Evolutionary conservation across 805 yeast species (phyloP), one percentile per base, ranked within the genome.

Genomic region (Spathaspora passalidarum): DNA sequence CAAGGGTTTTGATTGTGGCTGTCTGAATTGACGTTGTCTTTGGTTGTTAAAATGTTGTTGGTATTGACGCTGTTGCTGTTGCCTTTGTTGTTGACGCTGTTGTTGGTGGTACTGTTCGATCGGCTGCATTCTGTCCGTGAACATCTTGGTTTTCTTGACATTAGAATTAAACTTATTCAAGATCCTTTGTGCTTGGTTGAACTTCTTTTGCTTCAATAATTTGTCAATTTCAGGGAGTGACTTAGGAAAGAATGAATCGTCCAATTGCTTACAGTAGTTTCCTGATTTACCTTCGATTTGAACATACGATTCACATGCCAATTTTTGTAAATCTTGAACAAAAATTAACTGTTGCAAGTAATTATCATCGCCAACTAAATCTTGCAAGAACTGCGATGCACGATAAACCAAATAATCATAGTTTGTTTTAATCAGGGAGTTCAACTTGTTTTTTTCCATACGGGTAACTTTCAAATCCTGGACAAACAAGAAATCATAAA

Each of bases 11-110:
- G 55, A 61, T 10, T 53, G 66, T 25, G 61, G 68, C 22, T 63
- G 69, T 40, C 64, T 72, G 22, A 62, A 22, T 17, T 52, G 60
- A 5, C 55, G 66, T 26, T 62, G 68, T 25, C 65, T 69, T 40
- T 65, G 72, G 25, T 22, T 22, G 25, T 22, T 22, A 9, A n/a
- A n/a, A 22, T 62, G 69, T 17, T 65, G 69, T 20, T 69, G 73
- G 14, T 71, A 75, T 38, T 75, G 26, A 13, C 10, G 76, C 16
- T 72, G 79, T 32, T 76, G 78, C 32, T 73, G 78, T 21, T 73
- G 75, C 26, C 69, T 72, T 20, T 69, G 73, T 40, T 72, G 74
- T 40, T 66, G 72, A 42, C 69, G 76, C 34, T 65, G 69, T 32
- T 68, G 73, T 26, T 65, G 70, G 40, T 62, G 67, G 25, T 62